phyloP scores from a whole-genome alignment of 1,284 basidiomycete genomes.

The Athelia sp. region DNA sequence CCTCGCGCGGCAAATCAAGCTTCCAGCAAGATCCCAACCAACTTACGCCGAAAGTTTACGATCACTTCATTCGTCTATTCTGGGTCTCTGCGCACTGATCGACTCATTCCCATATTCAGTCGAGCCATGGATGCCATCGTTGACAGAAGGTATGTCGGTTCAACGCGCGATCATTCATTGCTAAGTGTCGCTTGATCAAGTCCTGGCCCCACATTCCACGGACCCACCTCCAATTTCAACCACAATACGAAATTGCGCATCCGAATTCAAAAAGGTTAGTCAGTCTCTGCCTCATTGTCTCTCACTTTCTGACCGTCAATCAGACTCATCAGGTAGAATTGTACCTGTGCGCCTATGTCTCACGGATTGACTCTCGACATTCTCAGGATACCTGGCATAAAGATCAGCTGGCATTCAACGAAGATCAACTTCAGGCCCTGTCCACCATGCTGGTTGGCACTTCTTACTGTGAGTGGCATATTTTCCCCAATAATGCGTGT shows the following conservation, averaged over 20 bases:
- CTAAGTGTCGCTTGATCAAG: conserved; percentile 35
- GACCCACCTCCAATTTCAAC: conserved; percentile 92
- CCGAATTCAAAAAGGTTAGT: conserved; percentile 81
- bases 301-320: conserved; percentile 4
- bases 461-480: conserved; percentile 72
- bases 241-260: conserved; percentile 85
- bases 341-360: conserved; percentile 19
- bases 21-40: conserved; percentile 71
- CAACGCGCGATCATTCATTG: conserved; percentile 11
- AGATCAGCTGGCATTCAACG: conserved; percentile 86
- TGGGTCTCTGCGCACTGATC: conserved; percentile 84
- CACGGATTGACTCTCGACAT: conserved; percentile 5
- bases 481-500: too few relatives aligned
- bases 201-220: conserved; percentile 77
- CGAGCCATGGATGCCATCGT: conserved; percentile 71
- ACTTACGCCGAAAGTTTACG: conserved; percentile 73
- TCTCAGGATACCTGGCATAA: conserved; percentile 86
- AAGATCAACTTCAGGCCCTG: conserved; percentile 84
- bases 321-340: conserved; percentile 65
- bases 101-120: conserved; percentile 79
- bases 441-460: conserved; percentile 89
- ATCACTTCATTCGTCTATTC: conserved; percentile 82
- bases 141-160: conserved; percentile 58
- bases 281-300: conserved; percentile 11
- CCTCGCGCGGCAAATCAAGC: conserved; percentile 54